Evolutionary conservation across 1,284 basidiomycete species (phyloP).

Genomic region (Austroboletus niveus): DNA sequence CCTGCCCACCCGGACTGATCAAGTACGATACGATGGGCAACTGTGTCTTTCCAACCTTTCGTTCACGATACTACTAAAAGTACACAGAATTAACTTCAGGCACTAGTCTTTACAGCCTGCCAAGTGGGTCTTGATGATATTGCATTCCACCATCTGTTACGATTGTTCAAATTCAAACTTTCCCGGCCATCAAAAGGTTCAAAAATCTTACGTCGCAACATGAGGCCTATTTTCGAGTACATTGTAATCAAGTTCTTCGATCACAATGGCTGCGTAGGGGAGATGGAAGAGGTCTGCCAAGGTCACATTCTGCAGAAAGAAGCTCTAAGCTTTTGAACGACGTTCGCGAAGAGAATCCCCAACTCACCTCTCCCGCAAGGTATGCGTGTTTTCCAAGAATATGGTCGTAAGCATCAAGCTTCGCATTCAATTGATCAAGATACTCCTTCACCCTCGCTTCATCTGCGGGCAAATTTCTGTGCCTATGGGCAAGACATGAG

Average conservation of each 20-base stretch:
- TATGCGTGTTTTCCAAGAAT: constrained; percentile 31
- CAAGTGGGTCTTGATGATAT: constrained; percentile 37
- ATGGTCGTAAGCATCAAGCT: constrained; percentile 30
- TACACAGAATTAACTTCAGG: constrained; percentile 11
- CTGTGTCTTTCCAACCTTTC: too few species aligned
- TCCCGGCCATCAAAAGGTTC: neutral
- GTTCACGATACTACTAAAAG: neutral
- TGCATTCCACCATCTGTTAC: constrained; percentile 38
- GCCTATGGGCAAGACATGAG: constrained; percentile 11
- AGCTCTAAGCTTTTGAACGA: neutral
- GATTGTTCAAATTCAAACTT: neutral
- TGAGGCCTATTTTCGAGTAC: constrained; percentile 26
- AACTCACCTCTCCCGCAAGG: constrained; percentile 30
- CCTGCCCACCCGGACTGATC: too few species aligned
- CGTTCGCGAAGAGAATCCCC: neutral
- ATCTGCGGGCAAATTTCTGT: constrained; percentile 25
- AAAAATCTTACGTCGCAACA: constrained; percentile 25
- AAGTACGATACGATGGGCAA: too few species aligned
- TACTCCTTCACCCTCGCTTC: constrained; percentile 29
- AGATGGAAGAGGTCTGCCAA: constrained; percentile 61
- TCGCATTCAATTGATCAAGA: constrained; percentile 24
- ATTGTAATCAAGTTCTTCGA: constrained; percentile 25
- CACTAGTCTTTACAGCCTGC: constrained; percentile 35
- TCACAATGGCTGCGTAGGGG: constrained; percentile 41
- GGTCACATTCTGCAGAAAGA: constrained; percentile 38